Evolutionary conservation across 352 stramenopile genomes (phyloP).

Genomic region (Phytopythium sindhum): DNA sequence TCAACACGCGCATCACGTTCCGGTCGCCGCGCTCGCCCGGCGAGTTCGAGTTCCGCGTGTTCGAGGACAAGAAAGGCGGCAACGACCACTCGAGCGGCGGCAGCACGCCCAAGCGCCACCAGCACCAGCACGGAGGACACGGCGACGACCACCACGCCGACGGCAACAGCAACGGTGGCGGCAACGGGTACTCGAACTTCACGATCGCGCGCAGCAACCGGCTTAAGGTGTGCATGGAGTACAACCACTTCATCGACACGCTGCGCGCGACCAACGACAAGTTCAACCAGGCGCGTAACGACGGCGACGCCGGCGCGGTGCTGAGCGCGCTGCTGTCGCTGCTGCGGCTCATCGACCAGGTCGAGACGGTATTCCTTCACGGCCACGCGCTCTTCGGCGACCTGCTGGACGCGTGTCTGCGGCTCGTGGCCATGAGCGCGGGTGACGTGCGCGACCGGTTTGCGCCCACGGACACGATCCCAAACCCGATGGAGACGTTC

Average conservation of each 20-base stretch:
- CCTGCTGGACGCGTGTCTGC: conserved; percentile 48
- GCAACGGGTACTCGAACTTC: conserved; percentile 56
- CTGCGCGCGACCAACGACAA: conserved; percentile 61
- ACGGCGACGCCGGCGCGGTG: conserved; percentile 56
- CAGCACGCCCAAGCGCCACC: conserved; percentile 18
- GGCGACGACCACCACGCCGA: conserved; percentile 26
- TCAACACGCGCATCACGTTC: conserved; percentile 82
- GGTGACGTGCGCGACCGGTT: conserved; percentile 41
- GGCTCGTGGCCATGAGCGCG: conserved; percentile 40
- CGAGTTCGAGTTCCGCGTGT: conserved; percentile 83
- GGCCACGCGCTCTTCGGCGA: conserved; percentile 60
- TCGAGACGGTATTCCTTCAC: conserved; percentile 74
- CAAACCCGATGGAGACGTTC: conserved; percentile 68
- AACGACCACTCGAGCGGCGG: neutral
- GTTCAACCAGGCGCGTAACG: conserved; percentile 44
- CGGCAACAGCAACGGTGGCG: conserved; percentile 20
- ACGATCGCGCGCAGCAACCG: conserved; percentile 67
- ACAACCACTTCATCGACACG: conserved; percentile 78
- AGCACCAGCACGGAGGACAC: conserved; percentile 7
- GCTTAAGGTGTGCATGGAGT: conserved; percentile 73
- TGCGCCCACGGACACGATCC: conserved; percentile 53
- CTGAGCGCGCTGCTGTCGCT: conserved; percentile 62
- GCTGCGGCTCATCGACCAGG: conserved; percentile 66
- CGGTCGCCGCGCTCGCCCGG: conserved; percentile 70
- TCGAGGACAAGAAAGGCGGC: conserved; percentile 57